phyloP scores from a whole-genome alignment of 345 rosid genomes.

The Linum lewisii region DNA sequence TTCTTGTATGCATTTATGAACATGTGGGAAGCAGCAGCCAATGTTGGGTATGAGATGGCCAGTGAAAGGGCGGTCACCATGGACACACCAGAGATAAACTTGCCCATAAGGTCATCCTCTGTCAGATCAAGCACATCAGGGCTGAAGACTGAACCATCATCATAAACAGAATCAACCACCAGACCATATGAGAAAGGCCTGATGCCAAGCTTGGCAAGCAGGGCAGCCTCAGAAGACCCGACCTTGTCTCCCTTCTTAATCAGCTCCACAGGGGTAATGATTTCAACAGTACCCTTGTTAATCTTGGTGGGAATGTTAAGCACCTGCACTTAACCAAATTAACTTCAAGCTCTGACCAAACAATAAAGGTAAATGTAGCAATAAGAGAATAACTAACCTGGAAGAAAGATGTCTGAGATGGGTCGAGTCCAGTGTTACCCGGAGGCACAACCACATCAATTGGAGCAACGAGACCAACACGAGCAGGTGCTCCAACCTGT shows the following conservation, averaged over 20 bases:
- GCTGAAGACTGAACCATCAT: conserved; percentile 19
- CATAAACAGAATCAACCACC: conserved; percentile 12
- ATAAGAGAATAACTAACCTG: background rate
- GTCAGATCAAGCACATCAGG: conserved; percentile 22
- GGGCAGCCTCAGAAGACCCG: conserved; percentile 23
- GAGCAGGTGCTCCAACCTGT: conserved; percentile 8
- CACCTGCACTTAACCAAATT: background rate
- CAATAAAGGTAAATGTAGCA: background rate
- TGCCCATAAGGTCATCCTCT: conserved; percentile 17
- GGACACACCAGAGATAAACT: conserved; percentile 13
- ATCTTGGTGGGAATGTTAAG: conserved; percentile 1
- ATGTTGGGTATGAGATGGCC: conserved; percentile 14
- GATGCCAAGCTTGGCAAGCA: conserved; percentile 23
- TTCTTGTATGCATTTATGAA: conserved; percentile 19
- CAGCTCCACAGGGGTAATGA: conserved; percentile 17
- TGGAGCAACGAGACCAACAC: conserved; percentile 7
- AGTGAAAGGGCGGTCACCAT: conserved; percentile 13
- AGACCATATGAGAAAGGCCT: conserved; percentile 24
- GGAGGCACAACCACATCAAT: conserved; percentile 6
- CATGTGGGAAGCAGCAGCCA: conserved; percentile 18
- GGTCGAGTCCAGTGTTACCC: conserved; percentile 3
- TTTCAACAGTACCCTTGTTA: conserved; percentile 24
- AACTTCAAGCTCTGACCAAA: background rate
- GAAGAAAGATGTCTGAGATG: conserved; percentile 1
- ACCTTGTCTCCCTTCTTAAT: conserved; percentile 24